phyloP scores from a whole-genome alignment of 176 grass and related monocot genomes.

The Aegilops speltoides region DNA sequence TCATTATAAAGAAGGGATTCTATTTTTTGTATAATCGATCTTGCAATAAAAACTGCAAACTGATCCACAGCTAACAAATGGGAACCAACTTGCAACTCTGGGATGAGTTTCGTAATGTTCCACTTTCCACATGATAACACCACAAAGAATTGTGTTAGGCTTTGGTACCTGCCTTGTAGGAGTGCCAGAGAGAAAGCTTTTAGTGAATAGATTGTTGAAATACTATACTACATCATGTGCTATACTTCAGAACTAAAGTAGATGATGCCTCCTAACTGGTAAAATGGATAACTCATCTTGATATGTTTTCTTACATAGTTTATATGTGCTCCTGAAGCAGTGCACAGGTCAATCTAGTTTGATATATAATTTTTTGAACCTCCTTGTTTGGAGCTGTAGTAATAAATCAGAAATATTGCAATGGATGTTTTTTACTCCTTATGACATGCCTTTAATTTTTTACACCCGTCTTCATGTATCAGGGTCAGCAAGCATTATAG shows the following conservation, averaged over 20 bases:
- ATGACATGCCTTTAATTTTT: neutral
- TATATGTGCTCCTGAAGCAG: neutral
- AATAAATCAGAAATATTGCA: neutral
- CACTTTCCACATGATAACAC: neutral
- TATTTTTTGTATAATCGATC: neutral
- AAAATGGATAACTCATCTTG: neutral
- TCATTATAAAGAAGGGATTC: neutral
- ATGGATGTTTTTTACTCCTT: neutral
- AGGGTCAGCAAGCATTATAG: neutral
- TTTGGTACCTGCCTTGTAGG: neutral
- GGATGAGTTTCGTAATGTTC: neutral
- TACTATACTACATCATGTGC: neutral
- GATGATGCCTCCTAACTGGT: neutral
- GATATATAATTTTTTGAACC: neutral
- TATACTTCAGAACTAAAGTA: neutral
- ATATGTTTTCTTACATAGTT: neutral
- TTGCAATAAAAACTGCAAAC: neutral
- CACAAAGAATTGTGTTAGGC: neutral
- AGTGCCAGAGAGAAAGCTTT: neutral
- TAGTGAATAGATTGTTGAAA: conserved; percentile 1
- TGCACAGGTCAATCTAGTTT: neutral
- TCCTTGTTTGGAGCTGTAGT: neutral
- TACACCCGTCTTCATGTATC: neutral
- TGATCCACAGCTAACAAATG: neutral
- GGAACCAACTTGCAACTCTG: neutral